phyloP scores from a whole-genome alignment of 148 eudicot genomes.

The Linanthus parryae region DNA sequence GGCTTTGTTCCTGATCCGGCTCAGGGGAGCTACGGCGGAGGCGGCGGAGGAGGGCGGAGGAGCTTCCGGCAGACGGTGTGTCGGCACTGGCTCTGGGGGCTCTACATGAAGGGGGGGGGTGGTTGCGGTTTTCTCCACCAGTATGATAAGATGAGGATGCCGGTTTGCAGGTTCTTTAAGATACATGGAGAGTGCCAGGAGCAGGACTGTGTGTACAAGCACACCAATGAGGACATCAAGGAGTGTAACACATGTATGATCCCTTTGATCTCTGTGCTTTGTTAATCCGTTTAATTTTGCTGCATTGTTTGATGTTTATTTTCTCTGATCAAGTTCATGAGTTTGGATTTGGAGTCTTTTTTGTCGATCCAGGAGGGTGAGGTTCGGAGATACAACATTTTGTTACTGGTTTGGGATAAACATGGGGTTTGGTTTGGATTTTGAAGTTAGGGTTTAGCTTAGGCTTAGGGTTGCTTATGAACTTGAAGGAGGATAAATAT shows the following conservation, averaged over 20 bases:
- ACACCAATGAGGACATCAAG: slow-evolving; percentile 86
- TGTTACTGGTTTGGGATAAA: no score
- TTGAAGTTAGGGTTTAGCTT: no score
- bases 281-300: no score
- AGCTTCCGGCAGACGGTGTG: slow-evolving; percentile 93
- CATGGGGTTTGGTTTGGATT: no score
- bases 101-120: slow-evolving; percentile 93
- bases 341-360: no score
- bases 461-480: no score
- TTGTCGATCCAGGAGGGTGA: no score
- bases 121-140: slow-evolving; percentile 93
- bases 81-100: slow-evolving; percentile 87
- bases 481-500: no score
- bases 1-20: slow-evolving; percentile 9
- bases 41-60: slow-evolving; percentile 28
- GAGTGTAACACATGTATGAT: slow-evolving; percentile 81
- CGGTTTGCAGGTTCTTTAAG: slow-evolving; percentile 73
- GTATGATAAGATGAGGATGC: slow-evolving; percentile 88
- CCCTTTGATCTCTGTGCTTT: not conserved
- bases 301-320: no score
- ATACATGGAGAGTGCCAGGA: slow-evolving; percentile 83
- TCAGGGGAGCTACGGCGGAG: no score
- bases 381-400: no score
- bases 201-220: slow-evolving; percentile 93
- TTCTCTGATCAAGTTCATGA: no score